A percentile compares a stretch with the other conserved stretches of the same genome.
Evolutionary conservation across 2,329 filamentous ascomycete species (phyloP).

Genomic region (Alternaria sp.): DNA sequence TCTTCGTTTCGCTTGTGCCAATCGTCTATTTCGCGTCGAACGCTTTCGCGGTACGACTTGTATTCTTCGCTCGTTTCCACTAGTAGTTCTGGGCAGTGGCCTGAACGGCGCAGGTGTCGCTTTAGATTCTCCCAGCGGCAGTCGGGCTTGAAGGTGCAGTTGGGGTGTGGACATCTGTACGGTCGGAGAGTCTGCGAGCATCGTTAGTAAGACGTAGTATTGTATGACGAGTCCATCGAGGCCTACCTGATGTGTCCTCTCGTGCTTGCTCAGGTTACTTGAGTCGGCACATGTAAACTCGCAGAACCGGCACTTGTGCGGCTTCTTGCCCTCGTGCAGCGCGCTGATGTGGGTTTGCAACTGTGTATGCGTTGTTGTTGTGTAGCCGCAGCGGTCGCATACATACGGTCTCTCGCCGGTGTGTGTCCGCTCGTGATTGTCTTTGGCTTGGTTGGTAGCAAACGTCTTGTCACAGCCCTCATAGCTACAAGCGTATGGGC

Average conservation of each 20-base stretch:
- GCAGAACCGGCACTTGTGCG: constrained; percentile 48
- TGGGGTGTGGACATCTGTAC: constrained; percentile 45
- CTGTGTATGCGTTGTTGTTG: constrained; percentile 49
- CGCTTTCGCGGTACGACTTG: constrained; percentile 41
- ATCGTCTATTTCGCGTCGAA: constrained; percentile 41
- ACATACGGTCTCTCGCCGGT: constrained; percentile 46
- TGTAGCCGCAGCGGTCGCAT: constrained; percentile 46
- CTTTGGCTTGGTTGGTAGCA: constrained; percentile 49
- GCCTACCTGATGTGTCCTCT: constrained; percentile 44
- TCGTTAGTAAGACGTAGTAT: background rate
- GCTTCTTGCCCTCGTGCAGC: constrained; percentile 45
- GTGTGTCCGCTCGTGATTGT: constrained; percentile 49
- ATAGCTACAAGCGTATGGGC: constrained; percentile 46
- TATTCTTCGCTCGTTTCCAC: constrained; percentile 42
- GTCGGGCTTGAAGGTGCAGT: constrained; percentile 48
- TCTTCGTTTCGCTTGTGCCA: constrained; percentile 41
- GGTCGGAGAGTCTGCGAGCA: constrained; percentile 39
- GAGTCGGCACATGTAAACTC: constrained; percentile 48
- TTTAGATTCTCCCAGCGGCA: constrained; percentile 50
- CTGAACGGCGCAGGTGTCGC: constrained; percentile 45
- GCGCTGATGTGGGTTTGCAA: constrained; percentile 48
- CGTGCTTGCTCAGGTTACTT: constrained; percentile 47
- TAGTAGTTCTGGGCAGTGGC: constrained; percentile 45
- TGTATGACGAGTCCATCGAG: background rate
- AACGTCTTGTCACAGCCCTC: constrained; percentile 47